Conservation (phyloP, 2,329 filamentous ascomycete genomes). For the Samsoniella hepiali region DNA sequence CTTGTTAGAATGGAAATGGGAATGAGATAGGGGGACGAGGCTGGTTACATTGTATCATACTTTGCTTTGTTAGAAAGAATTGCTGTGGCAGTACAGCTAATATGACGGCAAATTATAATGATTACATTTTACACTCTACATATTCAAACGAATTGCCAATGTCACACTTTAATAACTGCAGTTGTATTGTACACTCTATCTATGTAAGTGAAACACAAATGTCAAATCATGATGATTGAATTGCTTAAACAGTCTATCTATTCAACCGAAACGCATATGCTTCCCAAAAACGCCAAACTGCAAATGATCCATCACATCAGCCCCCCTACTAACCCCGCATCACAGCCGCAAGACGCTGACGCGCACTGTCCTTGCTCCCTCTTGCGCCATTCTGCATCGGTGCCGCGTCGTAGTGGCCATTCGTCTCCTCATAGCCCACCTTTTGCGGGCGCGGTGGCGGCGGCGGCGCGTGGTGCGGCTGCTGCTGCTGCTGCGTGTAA, state of each 20-base stretch:
- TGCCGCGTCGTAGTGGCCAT: constrained; percentile 32
- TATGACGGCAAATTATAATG: too few species aligned
- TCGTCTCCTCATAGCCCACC: constrained; percentile 34
- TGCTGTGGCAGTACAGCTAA: too few species aligned
- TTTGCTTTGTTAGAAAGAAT: not conserved
- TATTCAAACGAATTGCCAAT: too few species aligned
- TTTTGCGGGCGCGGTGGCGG: constrained; percentile 39
- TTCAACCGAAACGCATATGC: not conserved
- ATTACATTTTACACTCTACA: too few species aligned
- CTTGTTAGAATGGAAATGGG: not conserved
- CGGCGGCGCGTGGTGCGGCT: constrained; percentile 29
- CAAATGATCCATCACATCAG: not conserved
- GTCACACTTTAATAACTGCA: too few species aligned
- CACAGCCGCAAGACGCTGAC: constrained; percentile 15
- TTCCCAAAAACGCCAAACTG: not conserved
- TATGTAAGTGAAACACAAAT: not conserved
- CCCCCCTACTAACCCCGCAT: constrained; percentile 11
- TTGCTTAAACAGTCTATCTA: not conserved
- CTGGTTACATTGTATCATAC: not conserved
- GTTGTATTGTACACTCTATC: constrained; percentile 1
- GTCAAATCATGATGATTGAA: too few species aligned
- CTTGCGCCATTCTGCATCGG: constrained; percentile 22
- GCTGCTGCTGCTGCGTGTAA: constrained; percentile 24
- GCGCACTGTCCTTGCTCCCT: constrained; percentile 11
- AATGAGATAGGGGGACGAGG: not conserved